These are phyloP conservation scores for Amanita jacksonii DNA, from an alignment of 768 basidiomycete genomes.

Conservation along the genomic window DNA sequence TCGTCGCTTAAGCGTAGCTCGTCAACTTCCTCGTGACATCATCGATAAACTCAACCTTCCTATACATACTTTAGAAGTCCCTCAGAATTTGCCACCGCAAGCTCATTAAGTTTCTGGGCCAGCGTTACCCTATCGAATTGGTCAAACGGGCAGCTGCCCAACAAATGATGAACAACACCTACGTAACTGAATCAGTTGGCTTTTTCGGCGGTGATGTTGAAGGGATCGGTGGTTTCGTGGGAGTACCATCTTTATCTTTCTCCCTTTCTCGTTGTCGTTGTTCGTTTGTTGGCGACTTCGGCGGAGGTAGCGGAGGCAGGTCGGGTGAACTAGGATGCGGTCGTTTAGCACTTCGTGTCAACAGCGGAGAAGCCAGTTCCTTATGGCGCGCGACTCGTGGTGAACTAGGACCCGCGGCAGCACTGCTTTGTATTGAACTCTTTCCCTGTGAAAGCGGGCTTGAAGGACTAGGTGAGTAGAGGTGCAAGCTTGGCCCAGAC, in stretches of 20 bases:
- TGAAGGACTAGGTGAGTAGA: slow-evolving; percentile 14
- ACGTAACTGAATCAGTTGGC: slow-evolving; percentile 48
- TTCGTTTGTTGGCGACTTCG: slow-evolving; percentile 4
- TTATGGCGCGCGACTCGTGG: slow-evolving; percentile 15
- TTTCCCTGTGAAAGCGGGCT: slow-evolving; percentile 16
- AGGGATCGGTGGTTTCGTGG: background rate
- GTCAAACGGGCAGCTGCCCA: slow-evolving; percentile 5
- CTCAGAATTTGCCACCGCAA: slow-evolving; percentile 72
- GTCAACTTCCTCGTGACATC: slow-evolving; percentile 5
- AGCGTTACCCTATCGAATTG: slow-evolving; percentile 48
- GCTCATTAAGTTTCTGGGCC: slow-evolving; percentile 72
- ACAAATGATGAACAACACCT: slow-evolving; percentile 18
- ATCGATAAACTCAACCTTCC: slow-evolving; percentile 1
- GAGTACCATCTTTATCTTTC: background rate
- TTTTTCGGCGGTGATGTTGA: slow-evolving; percentile 21
- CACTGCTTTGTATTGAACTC: slow-evolving; percentile 11
- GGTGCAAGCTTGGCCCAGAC: slow-evolving; percentile 22
- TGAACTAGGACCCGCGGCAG: slow-evolving; percentile 18
- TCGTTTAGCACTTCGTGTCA: slow-evolving; percentile 13
- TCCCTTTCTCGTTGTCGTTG: slow-evolving; percentile 6
- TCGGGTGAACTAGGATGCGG: slow-evolving; percentile 6
- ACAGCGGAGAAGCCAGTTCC: slow-evolving; percentile 14
- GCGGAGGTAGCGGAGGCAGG: slow-evolving; percentile 6
- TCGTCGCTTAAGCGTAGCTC: slow-evolving; percentile 48
- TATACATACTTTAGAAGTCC: slow-evolving; percentile 60